phyloP scores from a whole-genome alignment of 208 protist genomes.

The Entamoeba invadens region DNA sequence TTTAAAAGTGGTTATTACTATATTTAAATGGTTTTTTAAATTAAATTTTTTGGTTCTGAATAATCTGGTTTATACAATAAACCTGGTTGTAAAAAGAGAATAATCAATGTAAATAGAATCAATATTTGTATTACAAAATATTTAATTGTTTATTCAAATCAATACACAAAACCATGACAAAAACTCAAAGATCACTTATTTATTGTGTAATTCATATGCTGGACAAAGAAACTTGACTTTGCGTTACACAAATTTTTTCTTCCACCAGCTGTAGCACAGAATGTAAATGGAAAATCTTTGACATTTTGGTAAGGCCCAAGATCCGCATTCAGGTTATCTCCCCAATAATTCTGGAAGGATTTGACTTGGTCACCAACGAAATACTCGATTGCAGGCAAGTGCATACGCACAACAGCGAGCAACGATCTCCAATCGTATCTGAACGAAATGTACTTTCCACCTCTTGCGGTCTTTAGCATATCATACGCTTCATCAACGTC shows the following conservation, averaged over 20 bases:
- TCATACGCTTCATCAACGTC: background rate
- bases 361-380: background rate
- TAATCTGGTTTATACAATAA: too few relatives aligned
- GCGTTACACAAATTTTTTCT: background rate
- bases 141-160: too few relatives aligned
- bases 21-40: too few relatives aligned
- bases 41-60: too few relatives aligned
- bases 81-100: too few relatives aligned
- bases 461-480: background rate
- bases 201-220: too few relatives aligned
- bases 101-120: too few relatives aligned
- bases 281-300: background rate
- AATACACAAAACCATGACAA: too few relatives aligned
- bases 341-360: background rate
- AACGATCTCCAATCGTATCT: background rate
- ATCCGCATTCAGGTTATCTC: background rate
- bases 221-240: too few relatives aligned
- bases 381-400: background rate
- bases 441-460: background rate
- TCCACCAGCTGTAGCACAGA: background rate
- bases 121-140: too few relatives aligned
- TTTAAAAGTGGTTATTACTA: too few relatives aligned
- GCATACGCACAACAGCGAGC: background rate
- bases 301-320: background rate
- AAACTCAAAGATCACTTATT: too few relatives aligned